Evolutionary conservation across 768 basidiomycete species (phyloP).

Genomic region (Rhizopogon vinicolor): DNA sequence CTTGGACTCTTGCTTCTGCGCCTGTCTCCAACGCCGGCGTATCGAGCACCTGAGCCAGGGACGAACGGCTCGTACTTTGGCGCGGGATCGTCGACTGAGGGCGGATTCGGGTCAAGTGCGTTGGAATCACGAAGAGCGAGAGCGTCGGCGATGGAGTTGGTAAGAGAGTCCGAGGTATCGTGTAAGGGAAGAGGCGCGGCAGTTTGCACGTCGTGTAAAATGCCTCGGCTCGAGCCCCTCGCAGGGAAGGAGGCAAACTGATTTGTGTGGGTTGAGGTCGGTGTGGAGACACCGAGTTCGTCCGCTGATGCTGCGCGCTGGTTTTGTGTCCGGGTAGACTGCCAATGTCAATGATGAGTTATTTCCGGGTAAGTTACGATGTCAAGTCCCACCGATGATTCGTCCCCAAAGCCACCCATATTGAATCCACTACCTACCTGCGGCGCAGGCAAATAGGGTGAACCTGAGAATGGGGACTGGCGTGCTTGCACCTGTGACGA

Average conservation of each 20-base stretch:
- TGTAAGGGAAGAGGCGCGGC: constrained; percentile 5
- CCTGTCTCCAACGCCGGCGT: constrained; percentile 8
- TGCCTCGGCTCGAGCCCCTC: constrained; percentile 27
- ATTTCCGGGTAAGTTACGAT: constrained; percentile 15
- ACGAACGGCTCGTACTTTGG: constrained; percentile 32
- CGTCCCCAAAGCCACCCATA: constrained; percentile 11
- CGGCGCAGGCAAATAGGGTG: constrained; percentile 27
- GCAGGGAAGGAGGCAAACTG: constrained; percentile 68
- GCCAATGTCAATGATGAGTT: constrained; percentile 9
- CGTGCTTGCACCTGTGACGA: neutral
- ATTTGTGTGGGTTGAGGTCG: constrained; percentile 3
- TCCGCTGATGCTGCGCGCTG: constrained; percentile 17
- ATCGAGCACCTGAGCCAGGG: constrained; percentile 8
- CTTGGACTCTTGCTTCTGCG: constrained; percentile 24
- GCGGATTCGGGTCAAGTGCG: constrained; percentile 3
- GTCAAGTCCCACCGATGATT: neutral
- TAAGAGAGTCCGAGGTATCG: constrained; percentile 23
- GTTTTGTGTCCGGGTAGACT: constrained; percentile 7
- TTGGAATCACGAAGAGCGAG: constrained; percentile 18
- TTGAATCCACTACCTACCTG: constrained; percentile 27
- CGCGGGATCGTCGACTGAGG: constrained; percentile 26
- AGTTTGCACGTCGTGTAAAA: constrained; percentile 23
- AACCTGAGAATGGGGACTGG: neutral
- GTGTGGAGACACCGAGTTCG: constrained; percentile 18
- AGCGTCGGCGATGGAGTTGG: constrained; percentile 36